phyloP scores from a whole-genome alignment of 768 basidiomycete species.

The Hygrophorus pudorinus region DNA sequence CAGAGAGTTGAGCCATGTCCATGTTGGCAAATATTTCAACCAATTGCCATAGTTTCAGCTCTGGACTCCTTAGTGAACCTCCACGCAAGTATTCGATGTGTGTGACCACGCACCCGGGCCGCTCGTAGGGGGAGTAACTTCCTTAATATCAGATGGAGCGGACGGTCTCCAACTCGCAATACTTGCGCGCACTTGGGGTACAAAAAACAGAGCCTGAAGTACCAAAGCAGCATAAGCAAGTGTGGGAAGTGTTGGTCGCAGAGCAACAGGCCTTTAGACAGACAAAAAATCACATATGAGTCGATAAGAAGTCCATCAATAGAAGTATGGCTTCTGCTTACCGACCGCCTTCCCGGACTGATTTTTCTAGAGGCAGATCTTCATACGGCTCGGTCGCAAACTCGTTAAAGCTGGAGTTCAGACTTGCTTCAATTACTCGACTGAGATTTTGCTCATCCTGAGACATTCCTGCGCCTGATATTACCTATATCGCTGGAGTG shows the following conservation, averaged over 20 bases:
- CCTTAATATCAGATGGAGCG: not conserved
- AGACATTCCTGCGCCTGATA: conserved; percentile 23
- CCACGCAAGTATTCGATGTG: not conserved
- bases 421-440: conserved; percentile 63
- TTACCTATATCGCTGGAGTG: conserved; percentile 19
- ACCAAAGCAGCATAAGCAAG: conserved; percentile 55
- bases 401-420: conserved; percentile 29
- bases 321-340: conserved; percentile 18
- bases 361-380: conserved; percentile 38
- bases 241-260: conserved; percentile 45
- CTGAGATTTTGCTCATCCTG: conserved; percentile 55
- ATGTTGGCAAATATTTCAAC: conserved; percentile 62
- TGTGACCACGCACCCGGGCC: not conserved
- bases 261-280: conserved; percentile 50
- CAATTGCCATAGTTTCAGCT: conserved; percentile 41
- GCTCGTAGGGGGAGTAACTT: not conserved
- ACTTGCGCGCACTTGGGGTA: conserved; percentile 55
- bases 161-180: not conserved
- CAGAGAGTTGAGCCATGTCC: conserved; percentile 51
- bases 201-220: conserved; percentile 48
- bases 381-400: conserved; percentile 42
- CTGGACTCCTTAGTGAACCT: conserved; percentile 20
- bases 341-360: conserved; percentile 49
- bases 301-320: not conserved
- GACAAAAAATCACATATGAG: not conserved